A percentile compares a stretch with the other conserved stretches of the same genome.
Evolutionary conservation across 75 land plant species (phyloP).

Genomic region (Pseudotsuga menziesii): DNA sequence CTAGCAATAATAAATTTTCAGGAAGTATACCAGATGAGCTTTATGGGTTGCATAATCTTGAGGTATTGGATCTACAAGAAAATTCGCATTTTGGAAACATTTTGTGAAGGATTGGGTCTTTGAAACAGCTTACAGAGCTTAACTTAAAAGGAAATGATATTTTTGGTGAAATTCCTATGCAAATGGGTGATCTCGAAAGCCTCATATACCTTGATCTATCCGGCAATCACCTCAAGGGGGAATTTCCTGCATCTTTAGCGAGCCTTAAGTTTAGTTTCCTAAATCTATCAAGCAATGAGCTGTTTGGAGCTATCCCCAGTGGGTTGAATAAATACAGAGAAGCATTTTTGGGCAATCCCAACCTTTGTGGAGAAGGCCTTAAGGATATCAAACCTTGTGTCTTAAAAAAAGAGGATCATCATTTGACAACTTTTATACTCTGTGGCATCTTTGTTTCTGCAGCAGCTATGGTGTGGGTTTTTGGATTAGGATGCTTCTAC

Average conservation of each 20-base stretch:
- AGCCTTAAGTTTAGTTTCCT: constrained; percentile 24
- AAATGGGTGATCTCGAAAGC: constrained; percentile 22
- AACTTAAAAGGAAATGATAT: constrained; percentile 19
- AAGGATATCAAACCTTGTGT: no score
- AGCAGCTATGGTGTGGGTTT: no score
- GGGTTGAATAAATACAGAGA: constrained; percentile 40
- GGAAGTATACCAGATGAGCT: constrained; percentile 24
- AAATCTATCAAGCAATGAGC: constrained; percentile 61
- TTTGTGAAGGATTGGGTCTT: constrained; percentile 1
- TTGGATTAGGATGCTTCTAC: no score
- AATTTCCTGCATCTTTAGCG: constrained; percentile 21
- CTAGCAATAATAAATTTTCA: constrained; percentile 19
- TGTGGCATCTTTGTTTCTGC: no score
- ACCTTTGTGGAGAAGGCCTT: no score
- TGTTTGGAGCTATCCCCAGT: constrained; percentile 55
- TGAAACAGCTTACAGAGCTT: constrained; percentile 17
- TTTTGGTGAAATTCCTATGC: constrained; percentile 19
- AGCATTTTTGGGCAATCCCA: constrained; percentile 14
- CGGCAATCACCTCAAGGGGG: constrained; percentile 24
- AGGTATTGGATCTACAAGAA: constrained; percentile 19
- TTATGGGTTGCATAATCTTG: no score
- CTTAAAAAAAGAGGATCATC: no score
- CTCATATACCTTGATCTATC: constrained; percentile 25
- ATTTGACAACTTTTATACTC: no score
- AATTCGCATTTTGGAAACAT: constrained; percentile 26